Conservation (phyloP, 805 yeast genomes). For the Lachancea sp. region DNA sequence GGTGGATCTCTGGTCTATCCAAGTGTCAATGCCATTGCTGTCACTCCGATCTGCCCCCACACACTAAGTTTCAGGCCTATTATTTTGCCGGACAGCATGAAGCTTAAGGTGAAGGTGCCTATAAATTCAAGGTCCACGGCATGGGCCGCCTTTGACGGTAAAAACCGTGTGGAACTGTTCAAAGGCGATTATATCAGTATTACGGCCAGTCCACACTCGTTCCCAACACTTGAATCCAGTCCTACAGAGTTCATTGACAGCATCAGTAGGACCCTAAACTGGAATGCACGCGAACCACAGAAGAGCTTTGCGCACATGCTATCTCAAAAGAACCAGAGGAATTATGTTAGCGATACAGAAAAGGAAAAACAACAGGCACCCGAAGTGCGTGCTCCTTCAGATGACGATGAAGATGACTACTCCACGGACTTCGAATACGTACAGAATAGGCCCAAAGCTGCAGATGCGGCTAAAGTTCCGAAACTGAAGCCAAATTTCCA, state of each 20-base stretch:
- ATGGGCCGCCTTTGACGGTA: constrained; percentile 96
- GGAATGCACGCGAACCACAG: constrained; percentile 90
- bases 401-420: constrained; percentile 13
- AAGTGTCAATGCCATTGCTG: constrained; percentile 83
- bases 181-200: constrained; percentile 83
- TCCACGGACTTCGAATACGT: constrained; percentile 8
- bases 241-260: constrained; percentile 76
- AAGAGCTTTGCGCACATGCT: constrained; percentile 65
- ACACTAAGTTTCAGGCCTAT: constrained; percentile 90
- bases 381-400: constrained; percentile 14
- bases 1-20: constrained; percentile 96
- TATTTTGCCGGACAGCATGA: constrained; percentile 88
- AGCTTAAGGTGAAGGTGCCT: constrained; percentile 76
- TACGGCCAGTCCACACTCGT: constrained; percentile 82
- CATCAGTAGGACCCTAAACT: constrained; percentile 78
- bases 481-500: constrained; percentile 9
- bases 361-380: constrained; percentile 13
- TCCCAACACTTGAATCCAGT: constrained; percentile 81
- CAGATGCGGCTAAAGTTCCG: constrained; percentile 1
- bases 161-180: constrained; percentile 70
- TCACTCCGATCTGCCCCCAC: constrained; percentile 96
- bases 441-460: constrained; percentile 1
- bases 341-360: constrained; percentile 30
- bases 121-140: constrained; percentile 79
- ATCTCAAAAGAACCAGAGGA: constrained; percentile 49